Evolutionary conservation across 1,284 basidiomycete species (phyloP), one percentile per base, ranked within the genome.

Genomic region (Irpex sp.): DNA sequence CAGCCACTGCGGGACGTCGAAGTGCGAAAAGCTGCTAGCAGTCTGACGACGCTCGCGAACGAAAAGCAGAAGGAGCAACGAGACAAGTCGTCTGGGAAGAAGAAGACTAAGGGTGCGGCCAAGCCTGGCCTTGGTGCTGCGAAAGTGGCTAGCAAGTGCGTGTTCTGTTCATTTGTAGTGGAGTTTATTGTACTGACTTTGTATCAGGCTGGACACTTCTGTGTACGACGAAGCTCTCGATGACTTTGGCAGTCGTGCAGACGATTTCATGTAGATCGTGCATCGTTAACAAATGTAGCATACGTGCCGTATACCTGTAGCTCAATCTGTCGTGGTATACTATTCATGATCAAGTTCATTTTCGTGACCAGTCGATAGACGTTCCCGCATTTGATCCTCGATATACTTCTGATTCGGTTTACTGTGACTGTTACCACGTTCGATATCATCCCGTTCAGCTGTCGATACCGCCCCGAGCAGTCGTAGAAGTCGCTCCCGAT

Each of bases 21-120:
- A 71, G 89, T 94, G 38, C 85, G 94, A 67, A 96, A 96, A 74
- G 91, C 86, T 1, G 93, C 93, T 3, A 91, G 87, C 61, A 85
- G 81, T 13, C 79, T 98, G 60, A 93, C 92, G 17, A 89, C 92
- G 1, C 80, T 97, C 9, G 91, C 94, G 58, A 97, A 96, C 73
- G 94, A 96, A 79, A 98, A 98, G 79, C 93, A 96, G 79, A 92
- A 87, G 76, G 93, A 94, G 74, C 86, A 89, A 73, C 81, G 89
- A 65, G 94, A 95, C 57, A 94, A 92, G 77, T 82, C 87, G 0
- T 89, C 86, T 67, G 93, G 93, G 21, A 96, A 96, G 85, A 96
- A 95, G 82, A 96, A 96, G 79, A 82, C 86, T 64, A 89, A 92
- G 74, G 75, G 80, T 4, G 77, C 84, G 7, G 76, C 81, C n/a